Evolutionary conservation across 106 monocot species (phyloP).

Genomic region (Acorus calamus): DNA sequence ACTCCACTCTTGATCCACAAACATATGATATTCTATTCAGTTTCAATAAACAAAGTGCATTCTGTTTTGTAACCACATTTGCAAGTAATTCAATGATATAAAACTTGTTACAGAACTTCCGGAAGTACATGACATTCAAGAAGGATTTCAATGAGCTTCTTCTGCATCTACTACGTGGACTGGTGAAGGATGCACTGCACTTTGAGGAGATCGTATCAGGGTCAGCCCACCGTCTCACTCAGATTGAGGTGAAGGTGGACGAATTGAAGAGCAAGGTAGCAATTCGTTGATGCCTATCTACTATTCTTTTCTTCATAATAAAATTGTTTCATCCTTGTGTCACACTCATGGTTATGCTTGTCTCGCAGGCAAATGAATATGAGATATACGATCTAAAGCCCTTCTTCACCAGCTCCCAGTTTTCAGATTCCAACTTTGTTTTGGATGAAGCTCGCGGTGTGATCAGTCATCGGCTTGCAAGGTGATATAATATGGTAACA

Average conservation of each 20-base stretch:
- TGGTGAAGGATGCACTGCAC: constrained; percentile 72
- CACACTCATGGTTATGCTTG: constrained; percentile 2
- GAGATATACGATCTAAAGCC: constrained; percentile 83
- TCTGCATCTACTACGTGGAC: constrained; percentile 61
- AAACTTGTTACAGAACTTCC: constrained; percentile 57
- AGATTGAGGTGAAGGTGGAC: constrained; percentile 75
- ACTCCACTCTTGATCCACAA: no score
- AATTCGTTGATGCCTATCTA: not conserved
- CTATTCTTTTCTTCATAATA: not conserved
- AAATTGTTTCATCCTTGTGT: not conserved
- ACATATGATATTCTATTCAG: no score
- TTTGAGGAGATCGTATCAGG: constrained; percentile 80
- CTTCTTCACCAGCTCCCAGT: constrained; percentile 66
- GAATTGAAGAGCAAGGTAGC: constrained; percentile 74
- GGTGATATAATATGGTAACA: constrained; percentile 10
- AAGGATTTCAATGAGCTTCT: constrained; percentile 87
- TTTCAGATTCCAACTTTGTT: constrained; percentile 57
- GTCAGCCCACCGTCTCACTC: constrained; percentile 33
- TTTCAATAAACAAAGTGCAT: no score
- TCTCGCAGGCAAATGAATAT: constrained; percentile 77
- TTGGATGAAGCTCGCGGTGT: constrained; percentile 63
- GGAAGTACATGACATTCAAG: constrained; percentile 93
- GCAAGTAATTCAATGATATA: not conserved
- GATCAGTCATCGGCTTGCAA: constrained; percentile 56
- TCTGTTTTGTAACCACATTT: no score